phyloP scores from a whole-genome alignment of 345 rosid genomes.

The Salix suchowensis region DNA sequence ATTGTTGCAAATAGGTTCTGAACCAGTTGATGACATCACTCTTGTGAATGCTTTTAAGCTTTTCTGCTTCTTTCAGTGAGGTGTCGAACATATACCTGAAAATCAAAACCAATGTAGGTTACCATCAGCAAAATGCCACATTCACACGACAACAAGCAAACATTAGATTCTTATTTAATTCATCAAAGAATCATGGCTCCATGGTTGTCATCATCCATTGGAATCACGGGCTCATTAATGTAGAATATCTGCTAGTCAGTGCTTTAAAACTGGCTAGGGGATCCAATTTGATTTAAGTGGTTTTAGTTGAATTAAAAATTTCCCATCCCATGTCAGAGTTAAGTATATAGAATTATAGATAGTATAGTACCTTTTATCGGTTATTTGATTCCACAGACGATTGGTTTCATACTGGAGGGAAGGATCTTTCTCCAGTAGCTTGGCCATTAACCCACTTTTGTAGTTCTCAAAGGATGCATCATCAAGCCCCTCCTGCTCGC shows the following conservation, averaged over 20 bases:
- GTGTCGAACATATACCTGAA: constrained; percentile 81
- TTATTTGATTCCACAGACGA: constrained; percentile 82
- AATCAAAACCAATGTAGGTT: not conserved
- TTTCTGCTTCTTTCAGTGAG: constrained; percentile 71
- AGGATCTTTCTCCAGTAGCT: constrained; percentile 83
- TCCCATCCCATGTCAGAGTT: not conserved
- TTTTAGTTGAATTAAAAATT: not conserved
- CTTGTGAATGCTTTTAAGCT: constrained; percentile 52
- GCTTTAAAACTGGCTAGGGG: not conserved
- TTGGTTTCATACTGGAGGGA: constrained; percentile 71
- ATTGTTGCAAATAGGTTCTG: constrained; percentile 52
- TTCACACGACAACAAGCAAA: no score
- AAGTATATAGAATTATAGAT: not conserved
- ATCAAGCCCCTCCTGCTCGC: constrained; percentile 64
- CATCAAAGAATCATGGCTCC: no score
- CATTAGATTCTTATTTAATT: no score
- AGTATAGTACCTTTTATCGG: constrained; percentile 62
- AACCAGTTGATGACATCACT: constrained; percentile 63
- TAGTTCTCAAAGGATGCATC: constrained; percentile 69
- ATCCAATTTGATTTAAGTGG: no score
- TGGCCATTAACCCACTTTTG: constrained; percentile 68
- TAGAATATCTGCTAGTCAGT: not conserved
- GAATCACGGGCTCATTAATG: no score
- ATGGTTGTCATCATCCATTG: no score
- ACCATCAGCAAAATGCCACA: not conserved